Evolutionary conservation across 176 grass and related monocot genomes (phyloP).

Genomic region (Leersia perrieri): DNA sequence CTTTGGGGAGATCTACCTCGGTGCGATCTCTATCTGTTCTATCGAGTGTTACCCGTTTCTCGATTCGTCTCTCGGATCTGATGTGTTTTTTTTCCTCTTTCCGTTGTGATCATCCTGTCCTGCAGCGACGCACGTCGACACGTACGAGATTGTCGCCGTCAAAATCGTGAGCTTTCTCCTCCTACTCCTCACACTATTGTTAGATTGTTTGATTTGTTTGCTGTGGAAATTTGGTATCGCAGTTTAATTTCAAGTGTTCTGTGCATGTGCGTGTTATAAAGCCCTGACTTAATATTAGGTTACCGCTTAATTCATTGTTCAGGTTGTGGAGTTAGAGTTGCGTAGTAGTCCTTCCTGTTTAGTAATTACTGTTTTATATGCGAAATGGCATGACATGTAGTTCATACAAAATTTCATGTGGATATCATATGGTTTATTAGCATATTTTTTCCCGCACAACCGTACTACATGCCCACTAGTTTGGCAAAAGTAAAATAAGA

Average conservation of each 20-base stretch:
- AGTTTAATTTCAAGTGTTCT: not conserved
- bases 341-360: not conserved
- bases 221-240: not conserved
- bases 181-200: not conserved
- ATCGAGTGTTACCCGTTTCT: not conserved
- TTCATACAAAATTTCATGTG: not conserved
- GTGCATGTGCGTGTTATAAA: not conserved
- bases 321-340: not conserved
- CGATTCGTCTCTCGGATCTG: constrained; percentile 24
- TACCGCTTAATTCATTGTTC: not conserved
- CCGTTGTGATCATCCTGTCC: too few species aligned
- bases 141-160: constrained; percentile 83
- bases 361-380: not conserved
- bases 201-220: constrained; percentile 14
- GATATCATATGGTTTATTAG: not conserved
- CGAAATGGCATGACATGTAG: not conserved
- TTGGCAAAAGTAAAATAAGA: not conserved
- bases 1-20: constrained; percentile 75
- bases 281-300: not conserved
- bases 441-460: not conserved
- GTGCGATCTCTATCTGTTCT: constrained; percentile 24
- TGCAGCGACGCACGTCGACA: constrained; percentile 77
- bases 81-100: constrained; percentile 25
- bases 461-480: not conserved
- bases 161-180: constrained; percentile 61